Evolutionary conservation across 148 eudicot species (phyloP).

Genomic region (Talinum fruticosum): DNA sequence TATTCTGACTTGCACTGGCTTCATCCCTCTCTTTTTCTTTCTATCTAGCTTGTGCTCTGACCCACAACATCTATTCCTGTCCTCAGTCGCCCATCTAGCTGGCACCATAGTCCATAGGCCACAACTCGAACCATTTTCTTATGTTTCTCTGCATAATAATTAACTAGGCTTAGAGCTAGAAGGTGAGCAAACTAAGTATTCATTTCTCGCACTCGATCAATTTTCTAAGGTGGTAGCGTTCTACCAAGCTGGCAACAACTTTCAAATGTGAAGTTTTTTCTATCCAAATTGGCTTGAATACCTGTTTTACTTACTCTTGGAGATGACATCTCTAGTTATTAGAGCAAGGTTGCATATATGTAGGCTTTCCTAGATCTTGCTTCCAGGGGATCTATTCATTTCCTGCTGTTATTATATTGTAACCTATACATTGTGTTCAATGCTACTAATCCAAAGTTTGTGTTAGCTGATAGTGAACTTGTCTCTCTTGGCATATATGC

Average conservation of each 20-base stretch:
- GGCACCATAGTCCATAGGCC: no score
- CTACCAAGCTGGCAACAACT: not conserved
- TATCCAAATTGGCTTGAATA: not conserved
- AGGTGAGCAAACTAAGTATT: not conserved
- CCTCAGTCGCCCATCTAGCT: no score
- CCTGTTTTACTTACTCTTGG: no score
- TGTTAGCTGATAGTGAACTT: not conserved
- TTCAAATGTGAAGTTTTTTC: not conserved
- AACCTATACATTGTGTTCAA: not conserved
- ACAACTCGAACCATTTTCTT: no score
- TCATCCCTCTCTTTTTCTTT: no score
- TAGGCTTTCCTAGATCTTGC: not conserved
- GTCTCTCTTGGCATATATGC: slow-evolving; percentile 9
- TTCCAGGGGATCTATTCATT: not conserved
- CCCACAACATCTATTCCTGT: no score
- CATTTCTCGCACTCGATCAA: not conserved
- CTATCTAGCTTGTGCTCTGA: no score
- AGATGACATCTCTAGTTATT: no score
- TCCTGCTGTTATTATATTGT: not conserved
- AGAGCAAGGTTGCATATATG: no score
- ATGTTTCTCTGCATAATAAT: no score
- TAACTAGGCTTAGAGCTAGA: no score
- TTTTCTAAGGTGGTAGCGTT: not conserved
- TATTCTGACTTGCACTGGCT: not conserved
- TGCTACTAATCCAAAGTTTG: not conserved